Evolutionary conservation across 148 eudicot genomes (phyloP), one percentile per base, ranked within the genome.

Genomic region (Cornus suecica): DNA sequence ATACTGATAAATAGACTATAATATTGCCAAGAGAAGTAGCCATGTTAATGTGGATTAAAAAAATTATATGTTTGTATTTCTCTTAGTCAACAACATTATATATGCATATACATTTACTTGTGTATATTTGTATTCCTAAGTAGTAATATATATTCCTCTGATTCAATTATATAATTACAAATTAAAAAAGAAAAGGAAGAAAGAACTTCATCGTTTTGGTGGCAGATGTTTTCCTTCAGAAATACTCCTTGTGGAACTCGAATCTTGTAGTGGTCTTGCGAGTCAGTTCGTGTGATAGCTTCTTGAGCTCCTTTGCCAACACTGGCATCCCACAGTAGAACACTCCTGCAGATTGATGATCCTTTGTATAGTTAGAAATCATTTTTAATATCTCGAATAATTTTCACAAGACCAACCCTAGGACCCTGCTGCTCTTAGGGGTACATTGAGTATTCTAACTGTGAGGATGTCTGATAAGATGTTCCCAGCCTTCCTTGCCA

Each of bases 171-270:
- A 74, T 70, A 73, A 73, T 73, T 65, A 69, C 74, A 70, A 74
- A 76, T 72, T 37, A 37, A 37, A 6, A 37, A 37, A 37, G 3
- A 37, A 37, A 37, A 37, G 42, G 9, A 23, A 71, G 58, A 66
- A 34, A 71, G 66, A 37, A 34, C 62, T 56, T 28, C 23, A 7
- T 26, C 30, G 34, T 22, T 29, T 71, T 28, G 23, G 23, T 8
- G 61, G 27, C 37, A 62, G 8, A 24, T 63, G 37, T 45, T 37
- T 74, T 66, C 54, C 76, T 75, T 83, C 80, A 92, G 85, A 92
- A 92, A 63, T 86, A 86, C 75, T 91, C 97, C 81, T 91, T 91
- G 92, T 94, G 98, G 76, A 94, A 94, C 80, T 94, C 97, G 72
- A 94, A 94, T 58, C 92, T 81, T 30, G 98, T 94, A n/a, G 97